These are phyloP conservation scores for Hygrocybe coccinea DNA, from an alignment of 768 basidiomycete species.

Conservation along the genomic window DNA sequence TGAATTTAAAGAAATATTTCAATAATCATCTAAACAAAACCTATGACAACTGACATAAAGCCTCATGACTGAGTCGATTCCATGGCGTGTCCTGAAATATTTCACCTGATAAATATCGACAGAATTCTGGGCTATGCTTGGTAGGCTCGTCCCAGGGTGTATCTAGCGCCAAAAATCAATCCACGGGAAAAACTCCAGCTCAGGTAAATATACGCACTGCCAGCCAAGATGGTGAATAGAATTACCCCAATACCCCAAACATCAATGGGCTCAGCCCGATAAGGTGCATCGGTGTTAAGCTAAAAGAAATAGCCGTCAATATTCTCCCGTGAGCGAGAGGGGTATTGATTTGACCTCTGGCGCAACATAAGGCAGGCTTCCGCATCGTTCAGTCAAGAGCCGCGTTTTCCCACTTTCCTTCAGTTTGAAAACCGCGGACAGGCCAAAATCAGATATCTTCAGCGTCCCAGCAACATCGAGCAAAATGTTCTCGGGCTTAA, in stretches of 20 bases:
- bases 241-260: conserved; percentile 96
- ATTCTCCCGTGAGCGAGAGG: neutral
- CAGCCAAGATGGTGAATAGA: conserved; percentile 81
- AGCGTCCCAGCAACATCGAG: conserved; percentile 78
- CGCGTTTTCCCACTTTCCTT: conserved; percentile 77
- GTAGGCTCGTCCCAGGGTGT: conserved; percentile 99
- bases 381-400: conserved; percentile 74
- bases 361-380: conserved; percentile 90
- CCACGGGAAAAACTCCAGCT: neutral
- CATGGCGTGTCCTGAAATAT: conserved; percentile 77
- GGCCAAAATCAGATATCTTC: conserved; percentile 94
- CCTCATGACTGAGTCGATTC: conserved; percentile 54
- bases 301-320: conserved; percentile 23
- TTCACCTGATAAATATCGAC: conserved; percentile 66
- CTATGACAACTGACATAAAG: conserved; percentile 52
- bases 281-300: conserved; percentile 64
- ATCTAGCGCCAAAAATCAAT: conserved; percentile 45
- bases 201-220: conserved; percentile 57
- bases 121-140: conserved; percentile 67
- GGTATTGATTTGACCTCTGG: conserved; percentile 59
- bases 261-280: conserved; percentile 89
- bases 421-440: conserved; percentile 84
- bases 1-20: neutral
- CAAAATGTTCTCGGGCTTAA: conserved; percentile 95
- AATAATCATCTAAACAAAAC: neutral